phyloP scores from a whole-genome alignment of 2,329 filamentous ascomycete genomes.

The Colletotrichum sp. region DNA sequence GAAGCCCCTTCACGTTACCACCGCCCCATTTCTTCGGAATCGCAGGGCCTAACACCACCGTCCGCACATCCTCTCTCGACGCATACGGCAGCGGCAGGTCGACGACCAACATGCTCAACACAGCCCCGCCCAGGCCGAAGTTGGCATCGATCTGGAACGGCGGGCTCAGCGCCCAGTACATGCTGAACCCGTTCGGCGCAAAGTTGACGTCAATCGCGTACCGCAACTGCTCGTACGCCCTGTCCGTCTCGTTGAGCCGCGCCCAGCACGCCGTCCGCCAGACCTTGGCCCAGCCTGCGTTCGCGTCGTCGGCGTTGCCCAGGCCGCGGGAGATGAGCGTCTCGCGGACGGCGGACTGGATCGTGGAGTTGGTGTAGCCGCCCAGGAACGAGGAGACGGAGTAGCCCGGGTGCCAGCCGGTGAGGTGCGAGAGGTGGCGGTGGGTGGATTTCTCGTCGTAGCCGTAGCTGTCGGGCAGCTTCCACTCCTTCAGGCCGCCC shows the following conservation, averaged over 20 bases:
- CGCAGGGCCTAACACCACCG: constrained; percentile 50
- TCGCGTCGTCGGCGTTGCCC: constrained; percentile 50
- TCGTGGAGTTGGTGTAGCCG: constrained; percentile 45
- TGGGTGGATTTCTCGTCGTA: constrained; percentile 29
- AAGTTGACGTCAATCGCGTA: constrained; percentile 55
- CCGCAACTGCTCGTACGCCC: constrained; percentile 51
- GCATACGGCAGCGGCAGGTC: constrained; percentile 42
- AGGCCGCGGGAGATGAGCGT: constrained; percentile 50
- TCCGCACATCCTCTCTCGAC: constrained; percentile 25
- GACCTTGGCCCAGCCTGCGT: constrained; percentile 63
- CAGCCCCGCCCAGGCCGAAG: constrained; percentile 53
- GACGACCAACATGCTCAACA: constrained; percentile 56
- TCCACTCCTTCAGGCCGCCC: constrained; percentile 39
- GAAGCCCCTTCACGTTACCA: constrained; percentile 47
- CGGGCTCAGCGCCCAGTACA: constrained; percentile 48
- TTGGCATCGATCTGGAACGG: constrained; percentile 67
- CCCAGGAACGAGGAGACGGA: constrained; percentile 45
- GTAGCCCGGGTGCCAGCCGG: constrained; percentile 61
- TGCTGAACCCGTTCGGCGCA: constrained; percentile 52
- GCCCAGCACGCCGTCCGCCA: constrained; percentile 64
- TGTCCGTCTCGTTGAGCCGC: constrained; percentile 52
- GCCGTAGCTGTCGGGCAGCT: constrained; percentile 33
- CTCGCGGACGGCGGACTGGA: constrained; percentile 47
- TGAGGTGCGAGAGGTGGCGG: constrained; percentile 57
- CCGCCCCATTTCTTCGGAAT: constrained; percentile 48